Conservation (phyloP, 1,284 basidiomycete species). For the Ceratobasidium theobromae region DNA sequence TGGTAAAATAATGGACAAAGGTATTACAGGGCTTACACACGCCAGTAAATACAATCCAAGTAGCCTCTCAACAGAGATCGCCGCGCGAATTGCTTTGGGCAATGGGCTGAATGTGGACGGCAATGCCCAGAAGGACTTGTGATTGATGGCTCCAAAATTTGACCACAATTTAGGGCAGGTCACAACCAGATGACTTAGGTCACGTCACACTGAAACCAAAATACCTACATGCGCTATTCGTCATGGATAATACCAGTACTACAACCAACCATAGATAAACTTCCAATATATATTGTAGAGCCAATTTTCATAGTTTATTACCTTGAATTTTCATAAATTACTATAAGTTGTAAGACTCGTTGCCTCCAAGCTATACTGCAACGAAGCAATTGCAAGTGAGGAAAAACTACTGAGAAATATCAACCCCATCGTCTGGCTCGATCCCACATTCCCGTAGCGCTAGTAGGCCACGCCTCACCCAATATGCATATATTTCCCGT, state of each 20-base stretch:
- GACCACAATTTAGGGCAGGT: slow-evolving; percentile 23
- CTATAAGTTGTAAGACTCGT: too few species aligned
- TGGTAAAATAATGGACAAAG: neutral
- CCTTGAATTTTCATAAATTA: too few species aligned
- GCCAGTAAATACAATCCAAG: neutral
- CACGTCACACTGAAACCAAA: too few species aligned
- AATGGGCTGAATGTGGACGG: slow-evolving; percentile 22
- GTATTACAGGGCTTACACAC: neutral
- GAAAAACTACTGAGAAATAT: neutral
- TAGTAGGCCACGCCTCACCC: slow-evolving; percentile 16
- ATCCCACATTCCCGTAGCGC: slow-evolving; percentile 15
- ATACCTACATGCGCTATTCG: too few species aligned
- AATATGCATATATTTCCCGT: slow-evolving; percentile 18
- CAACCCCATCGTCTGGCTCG: slow-evolving; percentile 19
- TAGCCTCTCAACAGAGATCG: neutral
- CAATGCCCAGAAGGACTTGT: neutral
- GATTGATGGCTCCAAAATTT: slow-evolving; percentile 33
- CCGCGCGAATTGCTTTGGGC: slow-evolving; percentile 11
- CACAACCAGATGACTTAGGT: neutral
- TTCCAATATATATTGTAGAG: too few species aligned
- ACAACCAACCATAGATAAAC: too few species aligned
- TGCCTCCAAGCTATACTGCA: too few species aligned
- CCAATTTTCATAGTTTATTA: too few species aligned
- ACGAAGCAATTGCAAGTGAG: too few species aligned
- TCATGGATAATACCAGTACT: too few species aligned